Evolutionary conservation across 257 asterid genomes (phyloP).

Genomic region (Knoxia roxburghii): DNA sequence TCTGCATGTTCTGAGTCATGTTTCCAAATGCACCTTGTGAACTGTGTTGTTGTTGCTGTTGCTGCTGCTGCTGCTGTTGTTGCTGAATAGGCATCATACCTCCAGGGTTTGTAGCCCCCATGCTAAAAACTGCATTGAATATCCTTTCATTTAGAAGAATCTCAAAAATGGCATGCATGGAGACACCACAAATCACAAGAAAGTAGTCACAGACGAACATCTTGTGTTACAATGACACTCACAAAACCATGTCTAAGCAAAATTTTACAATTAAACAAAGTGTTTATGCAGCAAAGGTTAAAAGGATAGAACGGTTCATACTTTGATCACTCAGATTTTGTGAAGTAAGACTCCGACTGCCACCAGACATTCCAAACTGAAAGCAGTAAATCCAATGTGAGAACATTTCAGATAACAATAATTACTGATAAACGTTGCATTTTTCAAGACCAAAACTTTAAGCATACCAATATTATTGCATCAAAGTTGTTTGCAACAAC

Average conservation of each 20-base stretch:
- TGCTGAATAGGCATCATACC: constrained; percentile 59
- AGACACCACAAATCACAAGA: background rate
- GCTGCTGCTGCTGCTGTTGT: constrained; percentile 72
- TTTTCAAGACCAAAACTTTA: background rate
- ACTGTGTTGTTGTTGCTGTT: constrained; percentile 46
- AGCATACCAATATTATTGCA: no score
- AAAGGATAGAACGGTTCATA: constrained; percentile 18
- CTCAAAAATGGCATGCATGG: background rate
- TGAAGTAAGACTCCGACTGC: constrained; percentile 63
- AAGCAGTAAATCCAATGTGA: constrained; percentile 22
- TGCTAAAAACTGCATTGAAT: constrained; percentile 57
- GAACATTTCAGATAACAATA: constrained; percentile 2
- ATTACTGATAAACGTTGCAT: background rate
- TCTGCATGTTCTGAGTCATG: constrained; percentile 60
- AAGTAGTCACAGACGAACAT: background rate
- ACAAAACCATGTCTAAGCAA: background rate
- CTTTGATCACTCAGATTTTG: constrained; percentile 82
- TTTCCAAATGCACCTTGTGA: constrained; percentile 64
- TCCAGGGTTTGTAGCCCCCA: constrained; percentile 69
- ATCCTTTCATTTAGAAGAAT: background rate
- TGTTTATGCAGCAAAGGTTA: constrained; percentile 5
- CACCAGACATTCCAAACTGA: constrained; percentile 74
- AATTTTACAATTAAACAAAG: background rate
- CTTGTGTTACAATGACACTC: background rate
- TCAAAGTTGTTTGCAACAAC: background rate